Percentiles rank a stretch among this genome's conserved stretches.
phyloP scores from a whole-genome alignment of 2,329 filamentous ascomycete species.

The Paecilomyces formosus region DNA sequence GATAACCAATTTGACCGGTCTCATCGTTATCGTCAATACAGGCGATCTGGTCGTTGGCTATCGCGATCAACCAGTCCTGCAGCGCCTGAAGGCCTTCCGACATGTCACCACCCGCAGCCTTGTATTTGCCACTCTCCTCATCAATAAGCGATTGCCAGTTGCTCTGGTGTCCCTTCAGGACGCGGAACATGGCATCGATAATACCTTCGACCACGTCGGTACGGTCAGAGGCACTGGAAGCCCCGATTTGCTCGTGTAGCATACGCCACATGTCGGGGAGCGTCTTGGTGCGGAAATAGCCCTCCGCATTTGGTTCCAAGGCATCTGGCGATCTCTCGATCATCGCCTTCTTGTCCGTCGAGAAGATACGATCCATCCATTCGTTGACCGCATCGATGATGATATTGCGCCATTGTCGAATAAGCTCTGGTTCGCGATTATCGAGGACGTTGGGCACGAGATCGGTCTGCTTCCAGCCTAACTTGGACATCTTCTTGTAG shows the following conservation, averaged over 20 bases:
- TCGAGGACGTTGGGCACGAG: conserved; percentile 82
- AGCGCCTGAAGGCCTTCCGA: conserved; percentile 64
- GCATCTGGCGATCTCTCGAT: conserved; percentile 69
- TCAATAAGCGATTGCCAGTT: conserved; percentile 85
- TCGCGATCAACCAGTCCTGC: conserved; percentile 89
- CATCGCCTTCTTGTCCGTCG: conserved; percentile 74
- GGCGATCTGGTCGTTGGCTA: conserved; percentile 97
- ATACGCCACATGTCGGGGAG: conserved; percentile 95
- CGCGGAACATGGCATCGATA: conserved; percentile 89
- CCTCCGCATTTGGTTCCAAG: conserved; percentile 79
- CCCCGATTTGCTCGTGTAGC: conserved; percentile 84
- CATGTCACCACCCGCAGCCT: conserved; percentile 40
- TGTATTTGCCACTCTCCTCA: conserved; percentile 71
- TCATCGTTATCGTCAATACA: conserved; percentile 85
- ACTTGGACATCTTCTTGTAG: conserved; percentile 88
- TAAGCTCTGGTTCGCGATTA: conserved; percentile 79
- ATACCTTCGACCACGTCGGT: conserved; percentile 91
- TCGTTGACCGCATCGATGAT: conserved; percentile 94
- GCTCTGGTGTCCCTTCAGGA: conserved; percentile 73
- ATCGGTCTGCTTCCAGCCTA: conserved; percentile 71
- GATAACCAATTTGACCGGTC: conserved; percentile 71
- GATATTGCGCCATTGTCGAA: conserved; percentile 87
- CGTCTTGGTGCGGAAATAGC: conserved; percentile 86
- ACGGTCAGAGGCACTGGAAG: conserved; percentile 75
- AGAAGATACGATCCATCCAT: conserved; percentile 92